Percentiles rank a stretch among this genome's conserved stretches.
These are phyloP conservation scores for Penicillium verhagenii DNA, from an alignment of 495 filamentous ascomycete species.

Conservation along the genomic window DNA sequence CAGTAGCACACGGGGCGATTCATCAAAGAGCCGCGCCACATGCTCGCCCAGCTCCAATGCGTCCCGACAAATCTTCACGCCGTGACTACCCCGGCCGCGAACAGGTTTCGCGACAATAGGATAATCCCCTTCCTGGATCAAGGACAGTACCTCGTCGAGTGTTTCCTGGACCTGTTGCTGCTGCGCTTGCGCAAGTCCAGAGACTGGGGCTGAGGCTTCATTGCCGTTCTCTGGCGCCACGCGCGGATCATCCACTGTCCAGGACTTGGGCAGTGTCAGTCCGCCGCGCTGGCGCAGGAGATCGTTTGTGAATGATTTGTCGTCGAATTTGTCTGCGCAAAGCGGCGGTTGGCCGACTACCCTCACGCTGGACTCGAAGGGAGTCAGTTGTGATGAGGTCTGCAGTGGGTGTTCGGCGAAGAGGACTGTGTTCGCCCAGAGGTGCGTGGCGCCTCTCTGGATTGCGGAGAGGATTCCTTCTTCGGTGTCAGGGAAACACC, in stretches of 20 bases:
- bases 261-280: conserved; percentile 19
- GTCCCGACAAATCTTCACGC: conserved; percentile 33
- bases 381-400: conserved; percentile 14
- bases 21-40: conserved; percentile 19
- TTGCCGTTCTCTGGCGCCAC: background rate
- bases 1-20: conserved; percentile 26
- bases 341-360: conserved; percentile 33
- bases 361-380: conserved; percentile 14
- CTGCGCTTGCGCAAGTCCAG: background rate
- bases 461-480: conserved; percentile 28
- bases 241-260: conserved; percentile 14
- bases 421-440: conserved; percentile 39
- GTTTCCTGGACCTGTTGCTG: background rate
- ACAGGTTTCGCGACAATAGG: conserved; percentile 35
- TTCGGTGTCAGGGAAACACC: conserved; percentile 36
- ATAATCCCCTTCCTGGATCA: conserved; percentile 10
- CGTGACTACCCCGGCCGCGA: conserved; percentile 23
- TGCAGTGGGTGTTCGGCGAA: conserved; percentile 35
- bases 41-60: conserved; percentile 21
- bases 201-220: background rate
- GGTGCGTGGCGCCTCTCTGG: conserved; percentile 29
- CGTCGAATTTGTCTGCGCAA: conserved; percentile 35
- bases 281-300: conserved; percentile 16
- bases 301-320: conserved; percentile 36
- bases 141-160: conserved; percentile 2